Conservation (phyloP, 163 green algal species). For the Scenedesmus sp. region DNA sequence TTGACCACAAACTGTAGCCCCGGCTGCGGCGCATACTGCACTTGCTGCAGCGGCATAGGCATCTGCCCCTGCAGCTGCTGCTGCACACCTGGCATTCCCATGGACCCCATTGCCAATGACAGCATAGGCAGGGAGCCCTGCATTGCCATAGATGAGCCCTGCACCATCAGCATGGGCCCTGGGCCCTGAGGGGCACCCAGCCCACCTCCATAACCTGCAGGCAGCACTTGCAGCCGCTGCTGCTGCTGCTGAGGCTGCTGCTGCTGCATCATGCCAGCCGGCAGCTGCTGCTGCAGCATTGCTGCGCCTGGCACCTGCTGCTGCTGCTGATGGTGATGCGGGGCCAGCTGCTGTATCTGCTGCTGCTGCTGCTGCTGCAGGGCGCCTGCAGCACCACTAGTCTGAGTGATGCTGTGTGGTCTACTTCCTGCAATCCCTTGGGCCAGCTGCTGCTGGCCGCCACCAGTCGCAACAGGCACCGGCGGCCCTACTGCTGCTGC, state of each 20-base stretch:
- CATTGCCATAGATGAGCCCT: background rate
- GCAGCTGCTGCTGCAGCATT: background rate
- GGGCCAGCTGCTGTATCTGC: background rate
- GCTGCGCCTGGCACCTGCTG: background rate
- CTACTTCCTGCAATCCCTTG: background rate
- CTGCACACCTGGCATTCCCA: background rate
- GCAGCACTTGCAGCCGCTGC: background rate
- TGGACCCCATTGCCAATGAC: background rate
- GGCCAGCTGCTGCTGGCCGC: background rate
- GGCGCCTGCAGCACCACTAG: background rate
- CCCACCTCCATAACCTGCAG: background rate
- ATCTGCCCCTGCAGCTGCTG: background rate
- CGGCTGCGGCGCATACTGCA: background rate
- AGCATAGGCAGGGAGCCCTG: background rate
- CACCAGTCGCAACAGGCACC: background rate
- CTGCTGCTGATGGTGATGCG: background rate
- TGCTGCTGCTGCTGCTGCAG: conserved; percentile 9
- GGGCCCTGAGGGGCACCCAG: background rate
- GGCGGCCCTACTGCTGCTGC: background rate
- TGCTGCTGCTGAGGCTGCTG: conserved; percentile 15
- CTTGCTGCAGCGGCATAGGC: background rate
- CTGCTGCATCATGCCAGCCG: background rate
- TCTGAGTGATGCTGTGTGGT: background rate
- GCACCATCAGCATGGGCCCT: background rate
- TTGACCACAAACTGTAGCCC: too few relatives aligned